Evolutionary conservation across 495 filamentous ascomycete species (phyloP).

Genomic region (Hyaloscypha variabilis): DNA sequence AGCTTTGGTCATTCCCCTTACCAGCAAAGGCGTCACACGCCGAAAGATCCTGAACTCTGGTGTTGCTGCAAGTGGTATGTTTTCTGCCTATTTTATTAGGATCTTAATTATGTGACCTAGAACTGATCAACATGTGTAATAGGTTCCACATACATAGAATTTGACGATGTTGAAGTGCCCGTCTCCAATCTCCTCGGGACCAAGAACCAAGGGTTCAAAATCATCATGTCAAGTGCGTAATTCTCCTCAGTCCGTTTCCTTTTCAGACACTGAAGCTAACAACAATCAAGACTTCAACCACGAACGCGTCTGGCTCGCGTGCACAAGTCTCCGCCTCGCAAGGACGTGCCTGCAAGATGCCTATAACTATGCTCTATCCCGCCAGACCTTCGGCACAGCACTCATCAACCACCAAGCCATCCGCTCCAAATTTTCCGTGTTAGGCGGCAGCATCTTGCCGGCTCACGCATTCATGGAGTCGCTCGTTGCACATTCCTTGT

Average conservation of each 20-base stretch:
- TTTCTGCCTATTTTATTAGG: neutral
- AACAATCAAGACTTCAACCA: slow-evolving; percentile 44
- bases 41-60: slow-evolving; percentile 34
- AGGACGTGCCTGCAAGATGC: slow-evolving; percentile 50
- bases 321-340: slow-evolving; percentile 46
- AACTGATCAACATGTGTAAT: neutral
- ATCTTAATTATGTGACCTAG: neutral
- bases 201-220: slow-evolving; percentile 78
- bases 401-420: slow-evolving; percentile 49
- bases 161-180: slow-evolving; percentile 79
- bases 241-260: neutral
- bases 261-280: neutral
- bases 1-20: slow-evolving; percentile 52
- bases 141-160: slow-evolving; percentile 51
- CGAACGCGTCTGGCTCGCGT: slow-evolving; percentile 48
- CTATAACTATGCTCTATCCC: slow-evolving; percentile 47
- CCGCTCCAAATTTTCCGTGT: slow-evolving; percentile 47
- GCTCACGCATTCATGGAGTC: slow-evolving; percentile 50
- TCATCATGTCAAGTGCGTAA: slow-evolving; percentile 62
- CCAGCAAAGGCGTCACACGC: slow-evolving; percentile 43
- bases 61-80: slow-evolving; percentile 34
- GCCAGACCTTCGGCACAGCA: slow-evolving; percentile 49
- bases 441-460: slow-evolving; percentile 47
- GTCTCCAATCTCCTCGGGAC: slow-evolving; percentile 69
- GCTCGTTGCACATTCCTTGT: too few species aligned